These are phyloP conservation scores for Cladophialophora exuberans DNA, from an alignment of 2,329 filamentous ascomycete genomes.

Conservation along the genomic window DNA sequence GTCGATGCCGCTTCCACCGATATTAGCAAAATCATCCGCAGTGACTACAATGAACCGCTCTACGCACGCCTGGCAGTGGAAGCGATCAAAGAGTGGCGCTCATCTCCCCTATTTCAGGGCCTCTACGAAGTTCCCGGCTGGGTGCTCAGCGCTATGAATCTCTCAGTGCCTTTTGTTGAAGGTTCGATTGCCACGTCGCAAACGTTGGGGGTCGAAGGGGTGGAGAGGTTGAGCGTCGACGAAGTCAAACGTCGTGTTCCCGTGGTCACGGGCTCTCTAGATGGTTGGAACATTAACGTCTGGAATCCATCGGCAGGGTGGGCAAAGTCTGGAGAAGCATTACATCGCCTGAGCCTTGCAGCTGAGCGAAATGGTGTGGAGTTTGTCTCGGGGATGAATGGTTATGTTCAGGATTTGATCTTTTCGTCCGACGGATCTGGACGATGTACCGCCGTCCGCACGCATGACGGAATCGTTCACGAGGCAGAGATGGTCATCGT, in stretches of 20 bases:
- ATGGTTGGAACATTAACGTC: slow-evolving; percentile 35
- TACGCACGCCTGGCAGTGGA: slow-evolving; percentile 28
- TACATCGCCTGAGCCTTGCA: slow-evolving; percentile 22
- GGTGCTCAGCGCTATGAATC: slow-evolving; percentile 30
- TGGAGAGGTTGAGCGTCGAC: slow-evolving; percentile 9
- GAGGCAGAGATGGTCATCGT: slow-evolving; percentile 52
- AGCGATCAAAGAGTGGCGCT: slow-evolving; percentile 39
- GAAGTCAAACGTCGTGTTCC: neutral
- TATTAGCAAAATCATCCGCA: slow-evolving; percentile 31
- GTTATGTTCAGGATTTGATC: slow-evolving; percentile 24
- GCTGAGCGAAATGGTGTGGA: slow-evolving; percentile 28
- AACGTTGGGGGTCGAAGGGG: slow-evolving; percentile 15
- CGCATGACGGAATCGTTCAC: slow-evolving; percentile 47
- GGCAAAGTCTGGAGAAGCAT: slow-evolving; percentile 22
- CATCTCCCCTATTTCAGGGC: slow-evolving; percentile 26
- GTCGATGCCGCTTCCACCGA: slow-evolving; percentile 40
- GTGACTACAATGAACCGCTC: slow-evolving; percentile 29
- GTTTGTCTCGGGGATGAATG: slow-evolving; percentile 25
- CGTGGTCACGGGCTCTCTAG: slow-evolving; percentile 41
- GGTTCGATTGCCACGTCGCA: slow-evolving; percentile 28
- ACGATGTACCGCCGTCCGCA: slow-evolving; percentile 44
- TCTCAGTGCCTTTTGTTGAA: slow-evolving; percentile 26
- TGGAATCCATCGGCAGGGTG: slow-evolving; percentile 31
- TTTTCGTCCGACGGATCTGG: slow-evolving; percentile 41
- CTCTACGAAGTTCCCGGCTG: slow-evolving; percentile 28